A percentile compares a stretch with the other conserved stretches of the same genome.
Conservation (phyloP, 495 filamentous ascomycete genomes). For the Neurospora cerealis region DNA sequence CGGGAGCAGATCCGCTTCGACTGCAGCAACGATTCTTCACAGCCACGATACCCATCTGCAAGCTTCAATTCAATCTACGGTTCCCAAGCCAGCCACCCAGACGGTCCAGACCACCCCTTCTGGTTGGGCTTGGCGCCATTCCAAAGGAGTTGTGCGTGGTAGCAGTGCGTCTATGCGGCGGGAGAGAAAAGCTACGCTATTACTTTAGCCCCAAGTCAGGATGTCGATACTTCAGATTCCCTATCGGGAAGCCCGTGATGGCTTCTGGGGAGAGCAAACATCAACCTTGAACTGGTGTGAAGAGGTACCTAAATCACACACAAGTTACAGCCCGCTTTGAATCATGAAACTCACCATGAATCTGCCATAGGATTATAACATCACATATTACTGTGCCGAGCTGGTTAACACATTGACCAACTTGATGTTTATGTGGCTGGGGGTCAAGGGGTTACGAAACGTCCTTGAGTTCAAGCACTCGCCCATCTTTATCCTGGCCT, state of each 20-base stretch:
- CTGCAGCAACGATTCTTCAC: background rate
- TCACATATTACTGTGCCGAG: conserved; percentile 39
- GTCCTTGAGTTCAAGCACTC: conserved; percentile 63
- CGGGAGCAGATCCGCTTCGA: background rate
- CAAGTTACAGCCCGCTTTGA: background rate
- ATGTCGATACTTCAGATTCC: conserved; percentile 37
- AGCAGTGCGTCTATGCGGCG: background rate
- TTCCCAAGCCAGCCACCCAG: background rate
- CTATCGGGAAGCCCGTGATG: conserved; percentile 57
- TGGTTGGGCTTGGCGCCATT: background rate
- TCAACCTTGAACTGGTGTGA: conserved; percentile 92
- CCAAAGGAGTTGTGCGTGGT: background rate
- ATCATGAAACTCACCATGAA: background rate
- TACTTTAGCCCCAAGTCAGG: background rate
- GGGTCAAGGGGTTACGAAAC: conserved; percentile 59
- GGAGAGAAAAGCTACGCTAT: background rate
- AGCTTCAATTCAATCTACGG: background rate
- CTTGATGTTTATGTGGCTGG: conserved; percentile 64
- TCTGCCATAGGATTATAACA: conserved; percentile 34
- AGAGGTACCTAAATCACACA: conserved; percentile 47
- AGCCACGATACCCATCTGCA: background rate
- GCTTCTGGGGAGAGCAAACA: conserved; percentile 78
- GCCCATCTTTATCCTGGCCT: conserved; percentile 59
- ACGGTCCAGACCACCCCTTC: background rate
- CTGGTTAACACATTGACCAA: conserved; percentile 62